Conservation (phyloP, 2,329 filamentous ascomycete species). For the Aspergillus carbonarius region DNA sequence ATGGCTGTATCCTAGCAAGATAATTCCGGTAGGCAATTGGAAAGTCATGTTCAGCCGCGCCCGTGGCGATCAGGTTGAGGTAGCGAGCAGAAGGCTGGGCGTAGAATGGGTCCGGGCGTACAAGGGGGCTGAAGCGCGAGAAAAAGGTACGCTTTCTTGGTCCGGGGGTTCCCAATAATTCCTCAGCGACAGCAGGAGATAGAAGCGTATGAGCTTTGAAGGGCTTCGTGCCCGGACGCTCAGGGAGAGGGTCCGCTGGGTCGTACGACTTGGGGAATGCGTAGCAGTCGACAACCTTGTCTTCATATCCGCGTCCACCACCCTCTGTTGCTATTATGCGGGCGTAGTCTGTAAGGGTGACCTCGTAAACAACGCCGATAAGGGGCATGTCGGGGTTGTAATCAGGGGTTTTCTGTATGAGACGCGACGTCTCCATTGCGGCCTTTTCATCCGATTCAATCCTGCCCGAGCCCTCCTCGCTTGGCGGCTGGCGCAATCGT, state of each 20-base stretch:
- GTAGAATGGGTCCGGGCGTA: slow-evolving; percentile 66
- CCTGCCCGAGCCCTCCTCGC: slow-evolving; percentile 10
- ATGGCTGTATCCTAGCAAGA: slow-evolving; percentile 67
- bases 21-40: slow-evolving; percentile 76
- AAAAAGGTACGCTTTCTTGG: background rate
- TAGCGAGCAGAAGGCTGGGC: slow-evolving; percentile 84
- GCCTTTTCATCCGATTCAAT: slow-evolving; percentile 10
- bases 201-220: slow-evolving; percentile 87
- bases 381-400: slow-evolving; percentile 65
- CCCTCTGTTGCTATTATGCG: slow-evolving; percentile 90
- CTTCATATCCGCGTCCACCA: slow-evolving; percentile 78
- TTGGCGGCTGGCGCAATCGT: slow-evolving; percentile 53
- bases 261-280: slow-evolving; percentile 57
- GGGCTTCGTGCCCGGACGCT: slow-evolving; percentile 59
- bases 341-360: slow-evolving; percentile 76
- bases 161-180: background rate
- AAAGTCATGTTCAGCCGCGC: slow-evolving; percentile 76
- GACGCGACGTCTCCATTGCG: slow-evolving; percentile 34
- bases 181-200: slow-evolving; percentile 53
- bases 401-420: slow-evolving; percentile 25
- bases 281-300: slow-evolving; percentile 77
- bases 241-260: slow-evolving; percentile 59
- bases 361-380: slow-evolving; percentile 93
- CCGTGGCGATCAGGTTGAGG: slow-evolving; percentile 73
- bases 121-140: slow-evolving; percentile 38